phyloP scores from a whole-genome alignment of 2,329 filamentous ascomycete species.

The Teratosphaeria destructans region DNA sequence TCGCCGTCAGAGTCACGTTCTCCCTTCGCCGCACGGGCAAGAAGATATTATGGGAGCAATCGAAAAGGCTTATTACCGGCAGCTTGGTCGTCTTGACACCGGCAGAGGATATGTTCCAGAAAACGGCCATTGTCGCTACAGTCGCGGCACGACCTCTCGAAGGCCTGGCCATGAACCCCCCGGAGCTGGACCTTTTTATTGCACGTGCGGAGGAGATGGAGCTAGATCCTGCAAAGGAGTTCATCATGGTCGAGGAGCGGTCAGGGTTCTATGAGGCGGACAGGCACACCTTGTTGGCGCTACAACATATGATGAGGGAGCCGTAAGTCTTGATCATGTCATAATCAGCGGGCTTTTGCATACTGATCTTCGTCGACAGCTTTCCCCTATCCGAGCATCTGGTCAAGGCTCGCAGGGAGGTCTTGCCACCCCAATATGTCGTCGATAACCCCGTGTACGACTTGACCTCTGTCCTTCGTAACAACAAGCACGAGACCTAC shows the following conservation, averaged over 20 bases:
- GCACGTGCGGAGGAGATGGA: constrained; percentile 48
- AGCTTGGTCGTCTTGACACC: constrained; percentile 47
- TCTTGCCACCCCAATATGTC: constrained; percentile 45
- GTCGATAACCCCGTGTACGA: constrained; percentile 39
- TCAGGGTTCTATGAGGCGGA: constrained; percentile 67
- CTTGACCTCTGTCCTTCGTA: constrained; percentile 27
- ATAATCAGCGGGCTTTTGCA: neutral
- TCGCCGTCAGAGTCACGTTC: constrained; percentile 60
- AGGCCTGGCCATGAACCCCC: constrained; percentile 53
- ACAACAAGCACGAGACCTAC: constrained; percentile 27
- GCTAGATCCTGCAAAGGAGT: constrained; percentile 59
- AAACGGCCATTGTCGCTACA: constrained; percentile 56
- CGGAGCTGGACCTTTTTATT: constrained; percentile 68
- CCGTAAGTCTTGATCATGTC: constrained; percentile 21
- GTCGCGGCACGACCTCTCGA: constrained; percentile 58
- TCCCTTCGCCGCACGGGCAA: constrained; percentile 55
- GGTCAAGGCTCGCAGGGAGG: constrained; percentile 36
- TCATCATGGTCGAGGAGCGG: constrained; percentile 70
- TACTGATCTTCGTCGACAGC: constrained; percentile 14
- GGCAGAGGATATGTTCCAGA: constrained; percentile 50
- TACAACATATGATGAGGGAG: constrained; percentile 56
- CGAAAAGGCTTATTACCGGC: constrained; percentile 46
- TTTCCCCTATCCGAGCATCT: constrained; percentile 56
- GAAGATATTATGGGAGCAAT: constrained; percentile 57
- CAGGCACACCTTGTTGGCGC: constrained; percentile 59